Conservation (phyloP, 441 rosid genomes). For the Isatis lusitanica region DNA sequence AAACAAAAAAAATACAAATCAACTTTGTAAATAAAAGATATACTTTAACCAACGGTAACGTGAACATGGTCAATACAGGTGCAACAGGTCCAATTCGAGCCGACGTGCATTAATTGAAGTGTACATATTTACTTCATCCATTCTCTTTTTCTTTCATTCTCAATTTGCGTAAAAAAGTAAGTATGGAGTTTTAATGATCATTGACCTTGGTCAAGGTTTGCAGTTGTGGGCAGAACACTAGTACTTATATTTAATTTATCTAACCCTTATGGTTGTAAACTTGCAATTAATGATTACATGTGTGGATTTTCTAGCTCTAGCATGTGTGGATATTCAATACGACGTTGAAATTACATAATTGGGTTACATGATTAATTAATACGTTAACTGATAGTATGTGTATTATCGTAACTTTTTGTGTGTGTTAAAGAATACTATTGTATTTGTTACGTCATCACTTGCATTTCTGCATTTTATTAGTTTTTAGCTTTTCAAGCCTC, state of each 20-base stretch:
- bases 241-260: not conserved
- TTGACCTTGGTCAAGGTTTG: slow-evolving; percentile 17
- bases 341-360: not conserved
- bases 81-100: not conserved
- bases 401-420: not conserved
- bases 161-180: slow-evolving; percentile 3
- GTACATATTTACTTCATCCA: not conserved
- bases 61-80: not conserved
- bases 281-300: not conserved
- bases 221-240: not conserved
- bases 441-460: not conserved
- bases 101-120: slow-evolving; percentile 8
- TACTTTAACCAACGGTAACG: not conserved
- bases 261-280: not conserved
- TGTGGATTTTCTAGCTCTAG: too few relatives aligned
- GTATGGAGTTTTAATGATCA: slow-evolving; percentile 12
- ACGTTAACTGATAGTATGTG: not conserved
- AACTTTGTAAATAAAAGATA: not conserved
- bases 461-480: too few relatives aligned
- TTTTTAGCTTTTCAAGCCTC: too few relatives aligned
- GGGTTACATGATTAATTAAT: not conserved
- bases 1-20: not conserved
- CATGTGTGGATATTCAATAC: not conserved
- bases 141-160: not conserved
- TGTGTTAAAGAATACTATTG: not conserved